Base-by-base conservation (phyloP, 1,139 yeast genomes). In the Torulaspora globosa region DNA sequence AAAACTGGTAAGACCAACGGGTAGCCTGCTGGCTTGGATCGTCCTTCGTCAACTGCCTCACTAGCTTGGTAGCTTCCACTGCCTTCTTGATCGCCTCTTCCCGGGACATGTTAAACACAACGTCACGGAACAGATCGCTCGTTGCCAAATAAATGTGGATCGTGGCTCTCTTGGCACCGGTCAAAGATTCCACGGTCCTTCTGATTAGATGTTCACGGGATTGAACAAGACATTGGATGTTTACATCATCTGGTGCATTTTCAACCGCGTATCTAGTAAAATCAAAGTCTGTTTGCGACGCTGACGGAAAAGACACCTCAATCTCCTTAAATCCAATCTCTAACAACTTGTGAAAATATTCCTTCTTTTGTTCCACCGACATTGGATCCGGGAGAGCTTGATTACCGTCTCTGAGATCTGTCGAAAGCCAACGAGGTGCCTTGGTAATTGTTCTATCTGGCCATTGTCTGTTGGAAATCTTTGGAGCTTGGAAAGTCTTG, bases 321-420 rank as follows among this genome's bases (percentile, higher is more conserved):
- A 92, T 92, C 69, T 92, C 98, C 68, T 92, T 92, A 73, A 89
- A 92, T 0, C 97, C 97, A 41, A 89, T 72, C 33, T 87, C 92
- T n/a, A 90, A 72, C 49, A 92, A 74, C 67, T 89, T 87, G 55
- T 82, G 78, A 72, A 90, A 90, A 68, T 87, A 90, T 56, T 78
- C 84, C 67, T 87, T 87, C 71, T 92, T 92, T 67, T 92, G 96
- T 32, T 76, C 85, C 30, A 89, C 79, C 26, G 88, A 77, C 97
- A 92, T 92, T 44, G 97, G 97, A 69, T 92, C 97, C 8, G 97
- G 97, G 56, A 92, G 76, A 9, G 97, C 86, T 71, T 92, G 97
- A 72, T 92, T 92, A 47, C 98, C 98, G 66, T 92, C 98, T 68
- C 97, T 79, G 59, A 92, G 76, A 66, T 92, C 97, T 2, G 97